These are phyloP conservation scores for Salix udensis DNA, from an alignment of 345 rosid species.

Conservation along the genomic window DNA sequence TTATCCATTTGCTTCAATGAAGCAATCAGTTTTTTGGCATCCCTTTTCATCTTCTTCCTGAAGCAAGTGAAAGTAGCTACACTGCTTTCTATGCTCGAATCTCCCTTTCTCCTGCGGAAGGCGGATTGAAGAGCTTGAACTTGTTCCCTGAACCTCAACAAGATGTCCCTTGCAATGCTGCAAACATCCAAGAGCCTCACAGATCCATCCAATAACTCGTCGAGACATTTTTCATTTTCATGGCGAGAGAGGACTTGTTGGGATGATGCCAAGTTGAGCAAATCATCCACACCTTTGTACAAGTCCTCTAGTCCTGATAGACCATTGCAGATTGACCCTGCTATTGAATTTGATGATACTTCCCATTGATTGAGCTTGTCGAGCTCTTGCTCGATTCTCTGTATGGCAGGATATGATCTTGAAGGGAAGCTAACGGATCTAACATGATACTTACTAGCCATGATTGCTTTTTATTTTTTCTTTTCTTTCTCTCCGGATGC, in stretches of 20 bases:
- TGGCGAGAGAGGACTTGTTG: conserved; percentile 40
- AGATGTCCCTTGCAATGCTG: conserved; percentile 46
- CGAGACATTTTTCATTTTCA: conserved; percentile 30
- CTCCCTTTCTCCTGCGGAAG: conserved; percentile 49
- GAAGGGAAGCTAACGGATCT: conserved; percentile 75
- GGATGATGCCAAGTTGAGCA: conserved; percentile 55
- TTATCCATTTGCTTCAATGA: conserved; percentile 49
- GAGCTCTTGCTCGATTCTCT: conserved; percentile 45
- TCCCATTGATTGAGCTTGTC: conserved; percentile 39
- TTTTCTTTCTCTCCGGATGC: background rate
- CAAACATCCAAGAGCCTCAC: conserved; percentile 59
- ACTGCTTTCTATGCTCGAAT: conserved; percentile 26
- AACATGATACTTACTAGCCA: conserved; percentile 39
- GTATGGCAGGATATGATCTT: conserved; percentile 62
- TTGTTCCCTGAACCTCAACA: conserved; percentile 47
- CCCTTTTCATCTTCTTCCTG: conserved; percentile 55
- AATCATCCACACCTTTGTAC: conserved; percentile 40
- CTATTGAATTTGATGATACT: conserved; percentile 23
- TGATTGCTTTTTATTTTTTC: conserved; percentile 7
- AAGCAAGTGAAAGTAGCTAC: conserved; percentile 29
- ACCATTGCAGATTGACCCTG: conserved; percentile 31
- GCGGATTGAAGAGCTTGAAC: conserved; percentile 54
- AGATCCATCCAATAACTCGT: conserved; percentile 56
- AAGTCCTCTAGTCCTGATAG: conserved; percentile 49
- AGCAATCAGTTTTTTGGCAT: conserved; percentile 40